Evolutionary conservation across 2,329 filamentous ascomycete genomes (phyloP).

Genomic region (Tympanopsis confertula): DNA sequence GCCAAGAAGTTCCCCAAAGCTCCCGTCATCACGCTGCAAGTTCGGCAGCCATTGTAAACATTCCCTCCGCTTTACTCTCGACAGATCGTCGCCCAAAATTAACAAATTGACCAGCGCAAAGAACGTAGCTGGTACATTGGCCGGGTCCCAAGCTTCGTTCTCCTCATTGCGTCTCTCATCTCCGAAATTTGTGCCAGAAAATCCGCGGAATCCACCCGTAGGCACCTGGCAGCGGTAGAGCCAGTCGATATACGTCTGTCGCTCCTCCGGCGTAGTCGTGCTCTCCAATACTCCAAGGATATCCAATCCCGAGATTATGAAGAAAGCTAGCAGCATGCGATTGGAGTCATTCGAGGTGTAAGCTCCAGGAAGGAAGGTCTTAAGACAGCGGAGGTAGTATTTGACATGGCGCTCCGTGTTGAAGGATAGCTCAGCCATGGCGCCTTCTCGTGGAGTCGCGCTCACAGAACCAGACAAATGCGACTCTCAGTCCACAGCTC

Average conservation of each 20-base stretch:
- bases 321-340: conserved; percentile 80
- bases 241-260: background rate
- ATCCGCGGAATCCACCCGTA: background rate
- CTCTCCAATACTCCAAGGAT: conserved; percentile 41
- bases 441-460: too few species aligned
- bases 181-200: background rate
- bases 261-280: background rate
- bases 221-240: conserved; percentile 1
- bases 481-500: too few species aligned
- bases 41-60: conserved; percentile 64
- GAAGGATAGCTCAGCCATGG: too few species aligned
- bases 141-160: conserved; percentile 1
- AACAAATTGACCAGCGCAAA: conserved; percentile 73
- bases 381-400: conserved; percentile 86
- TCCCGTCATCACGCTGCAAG: conserved; percentile 74
- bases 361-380: conserved; percentile 64
- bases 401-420: conserved; percentile 63
- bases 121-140: conserved; percentile 78
- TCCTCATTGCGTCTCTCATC: background rate
- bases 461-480: too few species aligned
- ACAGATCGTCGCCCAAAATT: conserved; percentile 34
- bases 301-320: conserved; percentile 77
- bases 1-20: conserved; percentile 74
- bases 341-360: conserved; percentile 87
- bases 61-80: conserved; percentile 52